These are phyloP conservation scores for Candida stauntonica DNA, from an alignment of 805 yeast genomes.

Conservation along the genomic window DNA sequence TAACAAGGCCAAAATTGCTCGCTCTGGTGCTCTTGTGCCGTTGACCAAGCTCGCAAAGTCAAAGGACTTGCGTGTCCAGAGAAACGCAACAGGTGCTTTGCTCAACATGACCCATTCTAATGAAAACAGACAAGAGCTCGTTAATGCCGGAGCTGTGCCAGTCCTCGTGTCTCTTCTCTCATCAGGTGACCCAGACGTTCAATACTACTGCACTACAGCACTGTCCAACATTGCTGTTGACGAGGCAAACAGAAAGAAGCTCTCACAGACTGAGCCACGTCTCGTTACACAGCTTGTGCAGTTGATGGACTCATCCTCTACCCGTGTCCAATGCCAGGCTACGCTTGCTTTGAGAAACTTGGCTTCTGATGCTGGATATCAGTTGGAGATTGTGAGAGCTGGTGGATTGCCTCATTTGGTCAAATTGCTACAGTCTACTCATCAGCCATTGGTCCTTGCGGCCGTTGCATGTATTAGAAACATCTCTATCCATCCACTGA, in stretches of 20 bases:
- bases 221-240: conserved; percentile 96
- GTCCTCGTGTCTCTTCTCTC: conserved; percentile 84
- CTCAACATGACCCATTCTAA: conserved; percentile 97
- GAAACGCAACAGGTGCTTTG: conserved; percentile 98
- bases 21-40: conserved; percentile 93
- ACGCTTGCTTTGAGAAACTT: conserved; percentile 92
- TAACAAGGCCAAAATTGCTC: conserved; percentile 92
- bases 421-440: conserved; percentile 81
- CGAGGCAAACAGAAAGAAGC: conserved; percentile 79
- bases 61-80: conserved; percentile 90
- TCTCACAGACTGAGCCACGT: conserved; percentile 89
- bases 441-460: conserved; percentile 88
- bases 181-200: conserved; percentile 92
- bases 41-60: conserved; percentile 92
- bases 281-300: conserved; percentile 82
- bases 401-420: conserved; percentile 94
- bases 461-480: conserved; percentile 98
- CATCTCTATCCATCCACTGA: conserved; percentile 92
- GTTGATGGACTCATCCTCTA: conserved; percentile 88
- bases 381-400: conserved; percentile 90
- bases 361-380: conserved; percentile 95
- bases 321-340: conserved; percentile 97
- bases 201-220: conserved; percentile 97
- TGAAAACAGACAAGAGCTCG: conserved; percentile 93
- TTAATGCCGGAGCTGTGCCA: conserved; percentile 97